phyloP scores from a whole-genome alignment of 805 yeast species.

The Jamesozyma gamospora region DNA sequence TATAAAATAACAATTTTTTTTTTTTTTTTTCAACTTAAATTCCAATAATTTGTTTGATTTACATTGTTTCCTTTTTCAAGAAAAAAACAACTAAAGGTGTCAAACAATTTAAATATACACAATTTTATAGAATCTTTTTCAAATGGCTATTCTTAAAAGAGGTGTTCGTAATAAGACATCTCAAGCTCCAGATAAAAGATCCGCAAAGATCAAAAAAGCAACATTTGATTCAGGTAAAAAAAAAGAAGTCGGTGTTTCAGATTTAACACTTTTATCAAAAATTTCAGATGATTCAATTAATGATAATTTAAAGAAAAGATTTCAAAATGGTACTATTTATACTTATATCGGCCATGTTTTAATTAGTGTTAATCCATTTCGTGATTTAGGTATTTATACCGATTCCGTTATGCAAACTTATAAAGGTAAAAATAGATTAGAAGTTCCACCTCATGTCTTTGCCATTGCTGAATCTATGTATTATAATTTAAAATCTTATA shows the following conservation, averaged over 20 bases:
- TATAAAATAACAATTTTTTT: too few species aligned
- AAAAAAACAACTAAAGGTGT: too few species aligned
- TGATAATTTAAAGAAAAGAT: constrained; percentile 81
- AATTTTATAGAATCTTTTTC: too few species aligned
- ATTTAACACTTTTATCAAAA: constrained; percentile 76
- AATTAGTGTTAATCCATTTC: constrained; percentile 92
- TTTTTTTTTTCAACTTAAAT: too few species aligned
- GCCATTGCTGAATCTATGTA: constrained; percentile 97
- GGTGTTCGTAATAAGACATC: constrained; percentile 51
- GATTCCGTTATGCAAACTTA: constrained; percentile 64
- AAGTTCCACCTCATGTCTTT: constrained; percentile 96
- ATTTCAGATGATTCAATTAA: constrained; percentile 89
- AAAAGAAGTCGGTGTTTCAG: constrained; percentile 98
- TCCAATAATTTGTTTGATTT: too few species aligned
- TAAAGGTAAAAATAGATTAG: constrained; percentile 86
- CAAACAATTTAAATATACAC: neutral
- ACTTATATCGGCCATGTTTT: constrained; percentile 91
- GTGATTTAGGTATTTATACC: constrained; percentile 92
- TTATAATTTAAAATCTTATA: constrained; percentile 86
- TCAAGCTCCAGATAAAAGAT: constrained; percentile 46
- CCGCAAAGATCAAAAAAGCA: constrained; percentile 65
- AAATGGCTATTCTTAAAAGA: constrained; percentile 71
- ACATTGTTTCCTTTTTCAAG: too few species aligned
- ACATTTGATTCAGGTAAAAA: constrained; percentile 79
- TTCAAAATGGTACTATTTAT: constrained; percentile 81